Evolutionary conservation across 2,329 filamentous ascomycete genomes (phyloP).

Genomic region (Fusarium algeriense): DNA sequence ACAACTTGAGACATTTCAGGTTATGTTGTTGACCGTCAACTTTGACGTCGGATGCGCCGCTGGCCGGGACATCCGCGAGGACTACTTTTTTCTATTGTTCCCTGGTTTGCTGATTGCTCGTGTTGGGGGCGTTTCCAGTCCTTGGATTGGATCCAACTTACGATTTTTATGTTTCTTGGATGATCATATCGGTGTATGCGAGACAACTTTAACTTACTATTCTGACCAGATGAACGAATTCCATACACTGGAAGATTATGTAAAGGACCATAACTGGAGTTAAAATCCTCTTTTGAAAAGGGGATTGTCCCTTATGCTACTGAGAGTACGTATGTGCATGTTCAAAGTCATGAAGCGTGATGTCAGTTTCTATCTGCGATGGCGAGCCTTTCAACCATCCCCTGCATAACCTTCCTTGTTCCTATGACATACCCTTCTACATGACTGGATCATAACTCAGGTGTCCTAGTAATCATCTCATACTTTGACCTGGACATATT

Average conservation of each 20-base stretch:
- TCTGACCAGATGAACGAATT: neutral
- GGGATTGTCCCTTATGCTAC: neutral
- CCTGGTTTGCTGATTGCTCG: neutral
- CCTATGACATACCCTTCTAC: too few species aligned
- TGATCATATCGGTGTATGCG: neutral
- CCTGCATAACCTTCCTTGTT: too few species aligned
- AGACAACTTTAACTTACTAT: neutral
- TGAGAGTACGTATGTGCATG: too few species aligned
- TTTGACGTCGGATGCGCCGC: neutral
- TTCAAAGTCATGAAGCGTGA: too few species aligned
- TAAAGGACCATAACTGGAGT: neutral
- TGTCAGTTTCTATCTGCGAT: too few species aligned
- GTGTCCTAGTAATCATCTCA: too few species aligned
- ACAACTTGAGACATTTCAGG: slow-evolving; percentile 10
- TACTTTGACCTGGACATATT: too few species aligned
- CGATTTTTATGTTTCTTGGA: too few species aligned
- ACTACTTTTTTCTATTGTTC: neutral
- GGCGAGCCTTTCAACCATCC: too few species aligned
- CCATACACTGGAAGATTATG: neutral
- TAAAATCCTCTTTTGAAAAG: neutral
- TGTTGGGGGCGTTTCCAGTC: neutral
- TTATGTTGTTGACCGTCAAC: slow-evolving; percentile 2
- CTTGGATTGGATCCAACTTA: neutral
- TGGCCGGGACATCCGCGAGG: neutral
- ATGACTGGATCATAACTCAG: too few species aligned